These are phyloP conservation scores for Peltaster fructicola DNA, from an alignment of 2,329 filamentous ascomycete genomes.

Conservation along the genomic window DNA sequence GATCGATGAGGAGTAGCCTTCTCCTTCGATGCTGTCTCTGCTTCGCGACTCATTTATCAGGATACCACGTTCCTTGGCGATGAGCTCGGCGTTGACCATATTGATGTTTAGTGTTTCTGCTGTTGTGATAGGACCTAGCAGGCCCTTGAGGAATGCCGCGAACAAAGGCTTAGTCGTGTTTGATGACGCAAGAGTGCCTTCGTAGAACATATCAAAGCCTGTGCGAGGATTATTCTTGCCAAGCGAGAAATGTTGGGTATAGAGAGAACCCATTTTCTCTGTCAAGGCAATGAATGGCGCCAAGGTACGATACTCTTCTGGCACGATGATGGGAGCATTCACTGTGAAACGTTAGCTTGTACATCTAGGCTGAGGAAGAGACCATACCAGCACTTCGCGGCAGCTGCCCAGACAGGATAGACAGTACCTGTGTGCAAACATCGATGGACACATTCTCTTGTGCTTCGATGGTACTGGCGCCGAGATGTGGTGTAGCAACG, in stretches of 20 bases:
- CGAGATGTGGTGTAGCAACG: conserved; percentile 62
- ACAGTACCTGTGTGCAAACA: conserved; percentile 62
- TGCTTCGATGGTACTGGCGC: conserved; percentile 63
- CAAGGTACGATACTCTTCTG: conserved; percentile 61
- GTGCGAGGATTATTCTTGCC: conserved; percentile 30
- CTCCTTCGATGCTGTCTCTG: conserved; percentile 39
- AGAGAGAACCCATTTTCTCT: conserved; percentile 63
- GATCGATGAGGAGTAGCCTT: conserved; percentile 52
- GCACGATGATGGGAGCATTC: conserved; percentile 65
- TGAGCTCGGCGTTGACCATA: conserved; percentile 62
- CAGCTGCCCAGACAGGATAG: conserved; percentile 54
- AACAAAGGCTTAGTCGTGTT: conserved; percentile 64
- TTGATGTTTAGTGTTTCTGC: conserved; percentile 53
- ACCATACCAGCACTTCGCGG: conserved; percentile 32
- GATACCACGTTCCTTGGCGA: conserved; percentile 62
- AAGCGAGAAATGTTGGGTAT: conserved; percentile 54
- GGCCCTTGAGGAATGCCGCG: conserved; percentile 60
- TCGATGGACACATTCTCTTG: conserved; percentile 73
- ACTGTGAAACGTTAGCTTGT: conserved; percentile 38
- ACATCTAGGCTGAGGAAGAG: background rate
- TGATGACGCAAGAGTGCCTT: conserved; percentile 53
- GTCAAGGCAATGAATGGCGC: conserved; percentile 60
- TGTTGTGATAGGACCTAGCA: conserved; percentile 51
- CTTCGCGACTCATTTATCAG: conserved; percentile 57
- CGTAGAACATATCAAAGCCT: conserved; percentile 60